Conservation (phyloP, 2,329 filamentous ascomycete species). For the Macroventuria anomochaeta region DNA sequence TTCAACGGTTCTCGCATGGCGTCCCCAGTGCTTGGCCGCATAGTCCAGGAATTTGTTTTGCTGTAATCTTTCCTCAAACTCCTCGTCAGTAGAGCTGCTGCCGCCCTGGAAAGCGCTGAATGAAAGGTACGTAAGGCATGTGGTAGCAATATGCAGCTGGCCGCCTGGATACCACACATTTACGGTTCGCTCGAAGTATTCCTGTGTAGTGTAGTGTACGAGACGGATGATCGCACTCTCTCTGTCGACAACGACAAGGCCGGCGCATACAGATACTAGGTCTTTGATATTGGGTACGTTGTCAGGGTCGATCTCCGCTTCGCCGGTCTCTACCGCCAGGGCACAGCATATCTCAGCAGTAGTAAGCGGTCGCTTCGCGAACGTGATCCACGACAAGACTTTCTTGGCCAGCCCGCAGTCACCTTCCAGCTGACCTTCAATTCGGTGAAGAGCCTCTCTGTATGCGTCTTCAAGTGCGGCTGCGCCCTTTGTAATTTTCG, state of each 20-base stretch:
- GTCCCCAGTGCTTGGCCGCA: constrained; percentile 32
- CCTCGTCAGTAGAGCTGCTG: constrained; percentile 18
- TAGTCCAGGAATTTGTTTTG: constrained; percentile 37
- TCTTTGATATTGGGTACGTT: constrained; percentile 22
- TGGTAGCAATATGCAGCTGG: constrained; percentile 27
- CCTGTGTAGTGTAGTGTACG: constrained; percentile 40
- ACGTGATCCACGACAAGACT: constrained; percentile 26
- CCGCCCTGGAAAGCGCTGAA: constrained; percentile 30
- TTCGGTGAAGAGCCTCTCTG: constrained; percentile 51
- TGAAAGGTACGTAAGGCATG: constrained; percentile 42
- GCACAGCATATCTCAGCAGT: constrained; percentile 20
- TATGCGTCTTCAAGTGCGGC: constrained; percentile 52
- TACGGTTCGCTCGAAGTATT: constrained; percentile 37
- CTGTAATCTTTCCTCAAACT: constrained; percentile 23
- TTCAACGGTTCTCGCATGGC: constrained; percentile 26
- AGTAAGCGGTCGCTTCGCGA: constrained; percentile 21
- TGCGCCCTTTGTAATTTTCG: constrained; percentile 38
- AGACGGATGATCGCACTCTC: constrained; percentile 35
- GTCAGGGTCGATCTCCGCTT: constrained; percentile 11
- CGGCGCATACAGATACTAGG: constrained; percentile 31
- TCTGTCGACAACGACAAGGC: constrained; percentile 41
- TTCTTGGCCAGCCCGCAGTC: constrained; percentile 47
- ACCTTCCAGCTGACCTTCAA: constrained; percentile 48
- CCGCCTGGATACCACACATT: constrained; percentile 29
- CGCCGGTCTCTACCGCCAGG: constrained; percentile 19